Conservation (phyloP, 176 grass and related monocot species). For the Cocos nucifera region DNA sequence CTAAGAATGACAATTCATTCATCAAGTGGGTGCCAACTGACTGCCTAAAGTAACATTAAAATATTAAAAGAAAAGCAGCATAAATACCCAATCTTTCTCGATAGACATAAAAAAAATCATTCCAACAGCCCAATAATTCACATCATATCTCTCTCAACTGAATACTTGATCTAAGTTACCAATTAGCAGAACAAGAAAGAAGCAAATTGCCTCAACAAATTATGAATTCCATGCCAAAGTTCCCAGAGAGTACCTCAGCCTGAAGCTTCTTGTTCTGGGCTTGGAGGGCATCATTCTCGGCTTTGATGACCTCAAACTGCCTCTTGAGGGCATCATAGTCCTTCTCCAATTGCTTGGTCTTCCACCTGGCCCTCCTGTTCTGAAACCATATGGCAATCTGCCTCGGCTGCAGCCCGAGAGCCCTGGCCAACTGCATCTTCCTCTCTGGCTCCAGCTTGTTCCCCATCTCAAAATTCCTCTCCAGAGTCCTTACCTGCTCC, state of each 20-base stretch:
- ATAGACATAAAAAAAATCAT: too few species aligned
- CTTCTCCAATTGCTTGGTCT: conserved; percentile 13
- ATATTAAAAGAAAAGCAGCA: too few species aligned
- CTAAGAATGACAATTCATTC: too few species aligned
- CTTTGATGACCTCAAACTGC: conserved; percentile 2
- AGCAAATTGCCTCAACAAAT: too few species aligned
- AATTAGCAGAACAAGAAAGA: too few species aligned
- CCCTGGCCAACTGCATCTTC: conserved; percentile 7
- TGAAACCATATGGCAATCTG: conserved; percentile 13
- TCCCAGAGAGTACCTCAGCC: background rate
- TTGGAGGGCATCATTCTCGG: conserved; percentile 7
- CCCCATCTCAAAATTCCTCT: conserved; percentile 10
- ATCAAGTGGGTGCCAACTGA: too few species aligned
- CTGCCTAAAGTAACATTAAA: too few species aligned
- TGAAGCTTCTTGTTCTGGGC: conserved; percentile 11
- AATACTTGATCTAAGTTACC: too few species aligned
- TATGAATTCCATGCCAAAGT: too few species aligned
- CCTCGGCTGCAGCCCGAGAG: conserved; percentile 3
- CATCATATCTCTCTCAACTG: too few species aligned
- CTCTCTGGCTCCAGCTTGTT: conserved; percentile 9
- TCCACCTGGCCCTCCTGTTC: conserved; percentile 12
- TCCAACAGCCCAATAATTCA: too few species aligned
- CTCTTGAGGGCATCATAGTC: conserved; percentile 9
- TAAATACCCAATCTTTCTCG: too few species aligned
- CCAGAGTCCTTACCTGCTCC: conserved; percentile 7